A percentile compares a stretch with the other conserved stretches of the same genome.
phyloP scores from a whole-genome alignment of 2,329 filamentous ascomycete species.

The Colletotrichum sojae region DNA sequence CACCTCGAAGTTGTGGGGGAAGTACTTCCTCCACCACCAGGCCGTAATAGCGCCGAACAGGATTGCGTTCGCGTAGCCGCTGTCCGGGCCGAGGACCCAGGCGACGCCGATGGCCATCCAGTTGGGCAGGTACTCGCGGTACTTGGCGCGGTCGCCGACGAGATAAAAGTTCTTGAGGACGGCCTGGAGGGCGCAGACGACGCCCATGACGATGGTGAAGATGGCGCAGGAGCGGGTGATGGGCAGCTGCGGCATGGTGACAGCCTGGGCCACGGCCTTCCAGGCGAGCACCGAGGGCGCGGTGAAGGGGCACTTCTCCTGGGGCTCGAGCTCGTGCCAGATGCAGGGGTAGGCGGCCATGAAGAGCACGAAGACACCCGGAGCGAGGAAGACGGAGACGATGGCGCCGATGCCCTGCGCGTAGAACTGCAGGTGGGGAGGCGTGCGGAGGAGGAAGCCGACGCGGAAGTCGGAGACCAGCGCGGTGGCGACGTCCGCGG shows the following conservation, averaged over 20 bases:
- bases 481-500: conserved; percentile 67
- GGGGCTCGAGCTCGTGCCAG: conserved; percentile 58
- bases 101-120: conserved; percentile 74
- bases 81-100: conserved; percentile 70
- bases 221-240: conserved; percentile 68
- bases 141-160: conserved; percentile 65
- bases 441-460: conserved; percentile 76
- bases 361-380: conserved; percentile 78
- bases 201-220: conserved; percentile 69
- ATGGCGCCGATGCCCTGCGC: conserved; percentile 75
- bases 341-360: conserved; percentile 79
- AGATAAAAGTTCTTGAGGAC: conserved; percentile 69
- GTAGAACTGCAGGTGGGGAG: conserved; percentile 76
- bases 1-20: conserved; percentile 64
- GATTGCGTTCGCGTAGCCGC: conserved; percentile 70
- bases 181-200: conserved; percentile 65
- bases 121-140: conserved; percentile 72
- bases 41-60: conserved; percentile 67
- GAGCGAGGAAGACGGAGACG: conserved; percentile 76
- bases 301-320: conserved; percentile 67
- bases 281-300: conserved; percentile 76
- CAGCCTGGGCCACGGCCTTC: conserved; percentile 74
- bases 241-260: conserved; percentile 69
- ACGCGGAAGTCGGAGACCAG: conserved; percentile 76
- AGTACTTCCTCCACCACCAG: conserved; percentile 68